These are phyloP conservation scores for Mucor saturninus DNA, from an alignment of 371 early-diverging fungal species.

Conservation along the genomic window DNA sequence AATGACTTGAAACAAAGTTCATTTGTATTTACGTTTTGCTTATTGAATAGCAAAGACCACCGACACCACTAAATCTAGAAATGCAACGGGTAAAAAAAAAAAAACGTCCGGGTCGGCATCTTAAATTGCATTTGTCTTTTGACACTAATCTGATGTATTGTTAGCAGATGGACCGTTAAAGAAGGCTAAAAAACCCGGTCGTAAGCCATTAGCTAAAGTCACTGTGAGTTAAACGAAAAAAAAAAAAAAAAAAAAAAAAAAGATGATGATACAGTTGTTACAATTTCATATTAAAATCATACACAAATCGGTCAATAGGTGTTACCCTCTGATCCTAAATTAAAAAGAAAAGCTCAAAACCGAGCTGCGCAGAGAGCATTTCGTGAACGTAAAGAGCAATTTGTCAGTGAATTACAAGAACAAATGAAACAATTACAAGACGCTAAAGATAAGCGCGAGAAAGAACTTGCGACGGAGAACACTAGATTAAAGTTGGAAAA, in stretches of 20 bases:
- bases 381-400: conserved; percentile 71
- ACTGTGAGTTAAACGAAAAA: conserved; percentile 4
- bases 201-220: conserved; percentile 37
- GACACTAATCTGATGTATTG: not conserved
- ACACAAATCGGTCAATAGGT: conserved; percentile 3
- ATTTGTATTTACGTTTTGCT: not conserved
- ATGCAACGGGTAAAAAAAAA: conserved; percentile 16
- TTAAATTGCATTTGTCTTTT: not conserved
- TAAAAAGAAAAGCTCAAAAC: conserved; percentile 74
- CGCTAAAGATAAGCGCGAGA: conserved; percentile 60
- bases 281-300: too few species aligned
- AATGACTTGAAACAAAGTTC: too few species aligned
- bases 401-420: conserved; percentile 65
- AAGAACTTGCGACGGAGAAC: conserved; percentile 48
- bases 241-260: too few species aligned
- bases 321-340: conserved; percentile 22
- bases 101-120: conserved; percentile 6
- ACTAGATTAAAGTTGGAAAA: conserved; percentile 63
- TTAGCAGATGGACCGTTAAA: conserved; percentile 5
- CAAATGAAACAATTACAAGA: conserved; percentile 72
- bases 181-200: conserved; percentile 41
- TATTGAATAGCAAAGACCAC: not conserved
- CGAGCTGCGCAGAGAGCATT: conserved; percentile 80
- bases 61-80: not conserved
- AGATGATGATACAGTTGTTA: too few species aligned